A percentile compares a stretch with the other conserved stretches of the same genome.
Evolutionary conservation across 208 protist species (phyloP).

Genomic region (Vickermania ingenoplastis): DNA sequence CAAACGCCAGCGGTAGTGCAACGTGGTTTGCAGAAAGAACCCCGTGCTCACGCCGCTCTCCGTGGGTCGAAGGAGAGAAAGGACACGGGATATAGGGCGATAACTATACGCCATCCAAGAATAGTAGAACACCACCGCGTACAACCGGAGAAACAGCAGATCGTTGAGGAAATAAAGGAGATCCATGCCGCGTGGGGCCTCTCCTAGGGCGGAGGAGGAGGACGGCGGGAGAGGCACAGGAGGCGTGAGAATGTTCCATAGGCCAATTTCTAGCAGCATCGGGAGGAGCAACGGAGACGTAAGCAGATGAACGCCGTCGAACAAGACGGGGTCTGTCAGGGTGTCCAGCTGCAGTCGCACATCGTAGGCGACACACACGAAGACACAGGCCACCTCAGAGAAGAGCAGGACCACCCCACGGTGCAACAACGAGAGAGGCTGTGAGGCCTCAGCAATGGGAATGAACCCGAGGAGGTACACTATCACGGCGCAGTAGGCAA

Average conservation of each 20-base stretch:
- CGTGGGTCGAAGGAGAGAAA: constrained; percentile 37
- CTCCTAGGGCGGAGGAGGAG: constrained; percentile 4
- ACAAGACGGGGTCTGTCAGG: constrained; percentile 15
- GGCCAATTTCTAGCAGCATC: constrained; percentile 41
- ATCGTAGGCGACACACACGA: not conserved
- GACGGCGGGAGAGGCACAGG: constrained; percentile 39
- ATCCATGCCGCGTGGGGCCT: not conserved
- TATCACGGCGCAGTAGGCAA: not conserved
- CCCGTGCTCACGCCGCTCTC: constrained; percentile 26
- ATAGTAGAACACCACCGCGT: constrained; percentile 59
- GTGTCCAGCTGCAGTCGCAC: not conserved
- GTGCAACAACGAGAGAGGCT: not conserved
- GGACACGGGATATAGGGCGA: constrained; percentile 57
- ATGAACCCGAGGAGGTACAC: not conserved
- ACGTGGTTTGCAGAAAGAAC: constrained; percentile 55
- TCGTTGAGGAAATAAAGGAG: constrained; percentile 53
- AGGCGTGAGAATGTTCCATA: constrained; percentile 71
- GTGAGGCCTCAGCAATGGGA: not conserved
- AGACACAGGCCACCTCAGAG: not conserved
- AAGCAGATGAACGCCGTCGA: constrained; percentile 33
- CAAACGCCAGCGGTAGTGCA: constrained; percentile 28
- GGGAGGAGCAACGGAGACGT: constrained; percentile 62
- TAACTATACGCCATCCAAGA: constrained; percentile 56
- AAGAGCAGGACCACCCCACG: not conserved
- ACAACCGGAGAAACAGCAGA: constrained; percentile 63